phyloP scores from a whole-genome alignment of 2,329 filamentous ascomycete species.

The Lachnellula suecica region DNA sequence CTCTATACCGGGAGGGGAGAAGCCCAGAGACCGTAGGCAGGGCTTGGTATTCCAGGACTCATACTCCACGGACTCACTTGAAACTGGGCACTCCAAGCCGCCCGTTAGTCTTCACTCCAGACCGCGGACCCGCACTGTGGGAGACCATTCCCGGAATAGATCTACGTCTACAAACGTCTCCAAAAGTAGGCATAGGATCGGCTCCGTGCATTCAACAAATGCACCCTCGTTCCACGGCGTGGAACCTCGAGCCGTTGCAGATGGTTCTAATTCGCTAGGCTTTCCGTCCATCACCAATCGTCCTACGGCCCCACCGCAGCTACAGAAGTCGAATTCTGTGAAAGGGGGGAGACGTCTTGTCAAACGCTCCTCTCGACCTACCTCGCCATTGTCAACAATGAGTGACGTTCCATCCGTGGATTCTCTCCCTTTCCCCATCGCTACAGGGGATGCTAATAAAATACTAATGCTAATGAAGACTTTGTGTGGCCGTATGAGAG shows the following conservation, averaged over 20 bases:
- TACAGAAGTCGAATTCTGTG: conserved; percentile 31
- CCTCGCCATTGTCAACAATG: conserved; percentile 46
- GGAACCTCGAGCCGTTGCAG: conserved; percentile 38
- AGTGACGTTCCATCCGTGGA: conserved; percentile 57
- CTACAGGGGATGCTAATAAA: conserved; percentile 68
- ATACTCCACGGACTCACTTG: conserved; percentile 40
- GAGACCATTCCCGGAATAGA: conserved; percentile 38
- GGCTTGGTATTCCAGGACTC: conserved; percentile 63
- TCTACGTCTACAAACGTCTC: conserved; percentile 35
- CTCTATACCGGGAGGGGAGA: conserved; percentile 44
- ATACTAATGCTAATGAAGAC: conserved; percentile 75
- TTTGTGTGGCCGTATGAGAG: conserved; percentile 76
- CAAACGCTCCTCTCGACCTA: conserved; percentile 55
- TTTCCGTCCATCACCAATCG: conserved; percentile 40
- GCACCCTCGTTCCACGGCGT: conserved; percentile 51
- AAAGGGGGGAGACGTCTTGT: conserved; percentile 52
- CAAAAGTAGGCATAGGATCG: conserved; percentile 62
- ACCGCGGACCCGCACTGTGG: conserved; percentile 50
- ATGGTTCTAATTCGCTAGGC: conserved; percentile 37
- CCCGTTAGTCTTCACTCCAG: conserved; percentile 36
- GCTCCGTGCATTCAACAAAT: conserved; percentile 66
- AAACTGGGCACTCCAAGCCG: conserved; percentile 16
- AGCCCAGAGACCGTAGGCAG: conserved; percentile 45
- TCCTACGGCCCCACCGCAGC: conserved; percentile 33
- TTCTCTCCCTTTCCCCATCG: conserved; percentile 57